A percentile compares a stretch with the other conserved stretches of the same genome.
Conservation (phyloP, 768 basidiomycete species). For the Paxillus rubicundulus region DNA sequence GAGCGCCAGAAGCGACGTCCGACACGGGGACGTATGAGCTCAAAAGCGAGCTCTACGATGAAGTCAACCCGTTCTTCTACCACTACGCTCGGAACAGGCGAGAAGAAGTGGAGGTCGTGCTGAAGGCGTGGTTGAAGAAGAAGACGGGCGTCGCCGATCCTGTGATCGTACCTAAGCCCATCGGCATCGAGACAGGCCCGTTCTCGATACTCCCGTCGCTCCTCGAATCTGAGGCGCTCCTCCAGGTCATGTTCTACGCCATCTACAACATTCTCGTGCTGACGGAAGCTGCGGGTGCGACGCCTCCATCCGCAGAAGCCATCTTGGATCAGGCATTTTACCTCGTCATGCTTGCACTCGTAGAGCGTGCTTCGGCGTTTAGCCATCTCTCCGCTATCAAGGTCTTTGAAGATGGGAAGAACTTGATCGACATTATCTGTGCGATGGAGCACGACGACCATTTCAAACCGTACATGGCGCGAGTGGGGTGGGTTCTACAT, state of each 20-base stretch:
- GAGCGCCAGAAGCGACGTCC: slow-evolving; percentile 69
- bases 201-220: slow-evolving; percentile 63
- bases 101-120: slow-evolving; percentile 81
- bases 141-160: slow-evolving; percentile 58
- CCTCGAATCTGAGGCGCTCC: slow-evolving; percentile 67
- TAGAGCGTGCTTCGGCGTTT: slow-evolving; percentile 67
- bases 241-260: slow-evolving; percentile 83
- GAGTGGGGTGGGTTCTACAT: slow-evolving; percentile 74
- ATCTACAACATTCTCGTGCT: slow-evolving; percentile 70
- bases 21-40: slow-evolving; percentile 90
- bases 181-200: slow-evolving; percentile 63
- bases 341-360: slow-evolving; percentile 79
- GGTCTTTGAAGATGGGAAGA: slow-evolving; percentile 57
- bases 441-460: slow-evolving; percentile 74
- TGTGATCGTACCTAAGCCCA: slow-evolving; percentile 71
- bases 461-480: slow-evolving; percentile 67
- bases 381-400: slow-evolving; percentile 54
- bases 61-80: slow-evolving; percentile 94
- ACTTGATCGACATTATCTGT: slow-evolving; percentile 70
- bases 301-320: slow-evolving; percentile 80
- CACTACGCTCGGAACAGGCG: slow-evolving; percentile 94
- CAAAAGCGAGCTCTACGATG: slow-evolving; percentile 75
- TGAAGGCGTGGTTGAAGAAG: slow-evolving; percentile 67
- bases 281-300: slow-evolving; percentile 55
- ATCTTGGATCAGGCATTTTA: slow-evolving; percentile 88